A percentile compares a stretch with the other conserved stretches of the same genome.
phyloP scores from a whole-genome alignment of 768 basidiomycete genomes.

The Mycena galericulata region DNA sequence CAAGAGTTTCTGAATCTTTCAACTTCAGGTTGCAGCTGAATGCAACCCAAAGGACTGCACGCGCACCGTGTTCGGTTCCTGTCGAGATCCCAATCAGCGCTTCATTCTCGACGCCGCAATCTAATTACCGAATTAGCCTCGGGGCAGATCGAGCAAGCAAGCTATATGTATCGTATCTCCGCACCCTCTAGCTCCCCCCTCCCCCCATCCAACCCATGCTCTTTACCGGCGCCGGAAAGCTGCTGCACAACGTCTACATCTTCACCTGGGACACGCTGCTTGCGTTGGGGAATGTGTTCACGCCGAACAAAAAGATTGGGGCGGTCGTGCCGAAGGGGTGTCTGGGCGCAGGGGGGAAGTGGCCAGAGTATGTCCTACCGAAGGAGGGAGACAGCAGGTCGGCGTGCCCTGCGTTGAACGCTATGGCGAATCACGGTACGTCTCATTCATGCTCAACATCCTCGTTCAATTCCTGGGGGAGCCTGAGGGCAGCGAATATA shows the following conservation, averaged over 20 bases:
- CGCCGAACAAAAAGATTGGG: conserved; percentile 62
- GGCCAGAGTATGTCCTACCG: conserved; percentile 76
- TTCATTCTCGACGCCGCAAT: no score
- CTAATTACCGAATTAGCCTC: no score
- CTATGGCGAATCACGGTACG: conserved; percentile 86
- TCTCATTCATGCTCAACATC: no score
- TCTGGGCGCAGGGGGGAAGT: conserved; percentile 69
- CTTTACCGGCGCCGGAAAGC: conserved; percentile 29
- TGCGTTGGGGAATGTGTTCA: conserved; percentile 63
- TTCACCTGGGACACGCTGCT: conserved; percentile 66
- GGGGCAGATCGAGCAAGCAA: no score
- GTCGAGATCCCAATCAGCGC: no score
- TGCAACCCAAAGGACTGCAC: no score
- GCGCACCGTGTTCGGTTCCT: no score
- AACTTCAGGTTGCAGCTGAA: no score
- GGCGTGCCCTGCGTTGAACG: conserved; percentile 82
- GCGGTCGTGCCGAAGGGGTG: conserved; percentile 66
- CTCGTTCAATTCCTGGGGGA: no score
- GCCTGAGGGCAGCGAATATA: no score
- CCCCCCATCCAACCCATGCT: neutral
- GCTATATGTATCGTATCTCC: no score
- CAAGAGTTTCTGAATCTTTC: no score
- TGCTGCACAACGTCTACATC: conserved; percentile 46
- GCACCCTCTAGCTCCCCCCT: neutral
- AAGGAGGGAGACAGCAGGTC: conserved; percentile 75